Evolutionary conservation across 1,284 basidiomycete genomes (phyloP), one percentile per base, ranked within the genome.

Genomic region (Pisolithus thermaeus): DNA sequence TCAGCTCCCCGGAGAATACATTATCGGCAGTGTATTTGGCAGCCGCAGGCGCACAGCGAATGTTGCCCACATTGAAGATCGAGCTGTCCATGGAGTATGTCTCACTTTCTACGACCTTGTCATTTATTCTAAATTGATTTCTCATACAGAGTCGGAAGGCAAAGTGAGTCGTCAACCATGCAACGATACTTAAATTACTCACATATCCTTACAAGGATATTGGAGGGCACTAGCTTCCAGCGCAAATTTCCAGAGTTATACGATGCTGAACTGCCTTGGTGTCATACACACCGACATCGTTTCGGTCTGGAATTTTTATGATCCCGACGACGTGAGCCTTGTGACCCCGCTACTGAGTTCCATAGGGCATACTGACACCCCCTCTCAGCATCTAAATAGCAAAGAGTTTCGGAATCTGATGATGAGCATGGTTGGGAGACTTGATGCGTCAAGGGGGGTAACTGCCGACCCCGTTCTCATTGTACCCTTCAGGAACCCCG

Each of bases 241-340:
- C 46, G 18, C 55, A 11, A 42, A 56, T 9, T 61, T 64, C 46
- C 23, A 37, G 3, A 55, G 52, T 2, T 49, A 40, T 22, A 58
- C 47, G 7, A 42, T 62, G 5, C 37, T 50, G 23, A 46, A 45
- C 3, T 64, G 62, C 46, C 47, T 63, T 20, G 7, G 28, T n/a
- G 44, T 53, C 14, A 50, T 64, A n/a, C 62, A 64, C 43, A 32
- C 39, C 4, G 62, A 64, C 22, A 61, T 64, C 32, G 51, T 56
- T 7, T 18, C 28, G 3, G 57, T 58, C 12, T 63, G 62, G 62
- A 61, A 64, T 42, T 62, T 64, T 43, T 18, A 54, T 22, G 62
- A 62, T 49, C 58, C 57, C 4, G 22, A 49, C n/a, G 23, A 50
- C 18, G 59, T 61, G 49, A 32, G 32, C 32, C 11, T 14, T 35